phyloP scores from a whole-genome alignment of 78 protist genomes.

The Chrysochromulina parva region DNA sequence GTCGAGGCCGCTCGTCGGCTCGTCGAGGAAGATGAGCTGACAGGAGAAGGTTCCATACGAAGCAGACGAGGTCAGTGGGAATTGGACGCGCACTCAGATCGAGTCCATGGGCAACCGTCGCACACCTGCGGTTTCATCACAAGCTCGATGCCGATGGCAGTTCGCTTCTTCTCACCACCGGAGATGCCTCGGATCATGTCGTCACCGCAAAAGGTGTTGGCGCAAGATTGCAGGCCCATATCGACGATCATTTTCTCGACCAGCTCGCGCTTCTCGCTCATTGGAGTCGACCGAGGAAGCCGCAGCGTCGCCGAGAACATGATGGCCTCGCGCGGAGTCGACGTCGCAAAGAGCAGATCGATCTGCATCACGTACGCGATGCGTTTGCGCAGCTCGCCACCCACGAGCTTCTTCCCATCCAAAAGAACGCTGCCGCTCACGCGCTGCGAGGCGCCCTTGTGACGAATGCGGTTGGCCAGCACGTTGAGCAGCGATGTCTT shows the following conservation, averaged over 20 bases:
- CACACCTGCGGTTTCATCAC: not conserved
- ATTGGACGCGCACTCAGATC: too few relatives aligned
- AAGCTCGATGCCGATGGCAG: slow-evolving; percentile 34
- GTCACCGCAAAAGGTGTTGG: slow-evolving; percentile 18
- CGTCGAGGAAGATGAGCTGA: slow-evolving; percentile 7
- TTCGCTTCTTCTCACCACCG: slow-evolving; percentile 38
- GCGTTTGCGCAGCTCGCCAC: not conserved
- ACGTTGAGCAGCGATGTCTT: slow-evolving; percentile 36
- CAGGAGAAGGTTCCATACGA: too few relatives aligned
- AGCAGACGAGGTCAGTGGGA: too few relatives aligned
- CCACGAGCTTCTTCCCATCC: not conserved
- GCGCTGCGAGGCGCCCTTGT: not conserved
- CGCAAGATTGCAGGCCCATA: not conserved
- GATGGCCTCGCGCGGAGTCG: slow-evolving; percentile 37
- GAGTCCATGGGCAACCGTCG: too few relatives aligned
- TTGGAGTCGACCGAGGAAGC: not conserved
- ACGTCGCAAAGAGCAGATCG: not conserved
- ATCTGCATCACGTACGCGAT: slow-evolving; percentile 33
- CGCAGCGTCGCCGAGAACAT: slow-evolving; percentile 29
- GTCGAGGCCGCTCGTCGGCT: slow-evolving; percentile 61
- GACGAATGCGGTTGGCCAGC: not conserved
- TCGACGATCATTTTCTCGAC: slow-evolving; percentile 2
- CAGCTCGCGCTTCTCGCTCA: not conserved
- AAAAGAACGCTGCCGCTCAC: not conserved
- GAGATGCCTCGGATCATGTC: slow-evolving; percentile 21